These are phyloP conservation scores for Ceratocystis cacaofunesta DNA, from an alignment of 2,329 filamentous ascomycete species.

Conservation along the genomic window DNA sequence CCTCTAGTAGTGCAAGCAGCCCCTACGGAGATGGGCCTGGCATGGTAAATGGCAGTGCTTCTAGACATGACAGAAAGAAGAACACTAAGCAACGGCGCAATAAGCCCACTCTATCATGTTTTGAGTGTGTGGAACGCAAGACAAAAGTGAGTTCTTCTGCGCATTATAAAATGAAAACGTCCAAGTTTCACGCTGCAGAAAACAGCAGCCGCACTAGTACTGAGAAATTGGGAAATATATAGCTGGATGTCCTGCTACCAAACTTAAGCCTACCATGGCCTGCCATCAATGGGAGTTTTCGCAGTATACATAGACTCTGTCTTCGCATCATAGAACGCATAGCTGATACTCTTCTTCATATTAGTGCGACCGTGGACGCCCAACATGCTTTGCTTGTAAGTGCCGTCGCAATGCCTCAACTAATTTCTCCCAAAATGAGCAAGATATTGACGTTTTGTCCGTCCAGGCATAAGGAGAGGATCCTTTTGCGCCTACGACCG, in stretches of 20 bases:
- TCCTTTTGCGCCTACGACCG: constrained; percentile 61
- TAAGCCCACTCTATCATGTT: constrained; percentile 66
- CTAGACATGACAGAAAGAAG: constrained; percentile 8
- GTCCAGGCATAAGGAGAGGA: constrained; percentile 57
- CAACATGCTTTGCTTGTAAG: constrained; percentile 51
- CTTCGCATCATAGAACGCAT: not conserved
- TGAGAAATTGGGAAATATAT: not conserved
- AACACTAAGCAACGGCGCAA: constrained; percentile 70
- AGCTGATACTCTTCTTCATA: not conserved
- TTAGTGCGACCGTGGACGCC: constrained; percentile 61
- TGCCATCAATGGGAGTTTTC: not conserved
- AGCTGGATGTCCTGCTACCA: not conserved
- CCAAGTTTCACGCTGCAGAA: not conserved
- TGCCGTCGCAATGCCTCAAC: not conserved
- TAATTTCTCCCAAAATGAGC: not conserved
- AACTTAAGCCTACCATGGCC: not conserved
- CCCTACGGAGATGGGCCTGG: constrained; percentile 11
- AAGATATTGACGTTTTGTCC: constrained; percentile 6
- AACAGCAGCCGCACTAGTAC: not conserved
- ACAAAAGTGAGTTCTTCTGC: constrained; percentile 47
- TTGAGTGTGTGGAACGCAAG: constrained; percentile 68
- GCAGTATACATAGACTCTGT: not conserved
- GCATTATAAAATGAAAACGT: not conserved
- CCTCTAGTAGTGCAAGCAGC: constrained; percentile 14
- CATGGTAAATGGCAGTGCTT: not conserved